Base-by-base conservation (phyloP, 345 rosid genomes). In the Brassica nigra region DNA sequence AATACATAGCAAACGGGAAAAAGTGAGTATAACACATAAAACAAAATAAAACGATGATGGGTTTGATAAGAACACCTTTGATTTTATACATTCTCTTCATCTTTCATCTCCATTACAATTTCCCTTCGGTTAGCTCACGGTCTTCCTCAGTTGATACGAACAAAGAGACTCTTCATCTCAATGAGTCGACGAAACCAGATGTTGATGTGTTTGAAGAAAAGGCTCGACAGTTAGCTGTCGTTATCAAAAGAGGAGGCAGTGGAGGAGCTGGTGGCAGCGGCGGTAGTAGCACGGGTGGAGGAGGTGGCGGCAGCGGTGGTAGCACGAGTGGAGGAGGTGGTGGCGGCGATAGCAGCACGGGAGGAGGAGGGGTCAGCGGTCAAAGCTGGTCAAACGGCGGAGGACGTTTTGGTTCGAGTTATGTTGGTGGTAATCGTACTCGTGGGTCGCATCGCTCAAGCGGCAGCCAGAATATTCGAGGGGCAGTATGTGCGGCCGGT, bases 11-110 rank as follows among this genome's bases (percentile, higher is more conserved):
- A 39, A 42, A 10, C 55, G 15, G 11, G 16, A 7, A n/a, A 33
- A 76, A 39, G n/a, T 8, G 55, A 61, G 15, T 12, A n/a, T 12
- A 1, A 37, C 34, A 76, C 34, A 70, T 0, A 73, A 54, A 20
- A 8, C 28, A 16, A 37, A 78, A 29, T 5, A 31, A 14, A 14
- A 58, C 29, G 2, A 49, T 2, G 34, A 74, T 74, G 74, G 4
- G 57, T 33, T 44, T 79, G 39, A 68, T 52, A 74, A 74, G 65
- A 74, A 61, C 70, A 68, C 62, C 59, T 8, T 67, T 74, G 55
- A 66, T 73, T 67, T 68, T 79, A 63, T 79, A 8, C 69, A 31
- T 67, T 59, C 78, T 79, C 74, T 31, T 79, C 10, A 5, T 74
- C 29, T 34, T 58, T 49, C 44, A 42, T 57, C 39, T 78, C 58